Conservation (phyloP, 805 yeast genomes). For the Ogataea nakhonphanomensis region DNA sequence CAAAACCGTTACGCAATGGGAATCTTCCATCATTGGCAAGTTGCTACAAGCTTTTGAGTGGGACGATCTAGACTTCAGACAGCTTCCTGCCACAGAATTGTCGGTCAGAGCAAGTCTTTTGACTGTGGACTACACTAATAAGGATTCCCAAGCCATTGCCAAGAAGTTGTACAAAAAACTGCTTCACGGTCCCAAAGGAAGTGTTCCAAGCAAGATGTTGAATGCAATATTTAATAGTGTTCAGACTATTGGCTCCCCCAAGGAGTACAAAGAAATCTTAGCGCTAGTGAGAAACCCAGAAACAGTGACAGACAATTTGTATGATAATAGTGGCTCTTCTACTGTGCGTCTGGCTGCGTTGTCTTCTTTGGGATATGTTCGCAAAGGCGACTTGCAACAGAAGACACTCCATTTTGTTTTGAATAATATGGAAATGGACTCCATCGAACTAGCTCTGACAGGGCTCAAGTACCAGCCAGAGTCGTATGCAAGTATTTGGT, state of each 20-base stretch:
- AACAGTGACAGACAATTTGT: conserved; percentile 39
- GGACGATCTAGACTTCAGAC: conserved; percentile 30
- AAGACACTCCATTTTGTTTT: conserved; percentile 56
- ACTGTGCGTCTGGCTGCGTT: conserved; percentile 57
- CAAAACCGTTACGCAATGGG: conserved; percentile 12
- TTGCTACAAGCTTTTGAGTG: conserved; percentile 36
- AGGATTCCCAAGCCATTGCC: conserved; percentile 33
- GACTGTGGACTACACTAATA: conserved; percentile 33
- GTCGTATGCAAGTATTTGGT: conserved; percentile 40
- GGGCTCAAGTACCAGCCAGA: conserved; percentile 45
- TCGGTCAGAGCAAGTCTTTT: conserved; percentile 43
- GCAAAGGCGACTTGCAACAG: conserved; percentile 42
- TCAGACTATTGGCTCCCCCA: conserved; percentile 29
- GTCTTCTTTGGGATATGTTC: conserved; percentile 50
- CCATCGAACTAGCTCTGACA: conserved; percentile 55
- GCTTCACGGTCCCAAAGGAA: conserved; percentile 48
- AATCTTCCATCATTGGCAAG: conserved; percentile 15
- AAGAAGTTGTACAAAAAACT: conserved; percentile 44
- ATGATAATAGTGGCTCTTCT: conserved; percentile 15
- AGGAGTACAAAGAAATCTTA: conserved; percentile 59
- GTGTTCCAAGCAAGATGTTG: conserved; percentile 52
- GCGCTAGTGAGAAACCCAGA: conserved; percentile 51
- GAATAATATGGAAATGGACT: conserved; percentile 51
- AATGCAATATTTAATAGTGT: conserved; percentile 37
- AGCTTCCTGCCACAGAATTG: conserved; percentile 35